These are phyloP conservation scores for Pythium grandisporangium DNA, from an alignment of 352 stramenopile species.

Conservation along the genomic window DNA sequence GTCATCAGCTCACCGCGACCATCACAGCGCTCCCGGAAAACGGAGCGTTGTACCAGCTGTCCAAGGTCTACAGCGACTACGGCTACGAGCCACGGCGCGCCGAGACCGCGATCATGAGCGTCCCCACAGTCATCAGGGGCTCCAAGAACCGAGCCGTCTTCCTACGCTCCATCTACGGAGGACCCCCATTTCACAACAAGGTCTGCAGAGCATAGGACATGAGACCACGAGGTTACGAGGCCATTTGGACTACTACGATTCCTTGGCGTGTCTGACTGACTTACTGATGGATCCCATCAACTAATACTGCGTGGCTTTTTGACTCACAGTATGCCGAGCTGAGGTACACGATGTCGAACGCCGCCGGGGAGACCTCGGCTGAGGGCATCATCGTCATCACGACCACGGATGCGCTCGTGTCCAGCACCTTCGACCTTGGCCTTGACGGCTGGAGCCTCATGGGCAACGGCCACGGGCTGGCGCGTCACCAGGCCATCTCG, in stretches of 20 bases:
- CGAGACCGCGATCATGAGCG: slow-evolving; percentile 35
- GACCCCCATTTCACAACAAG: slow-evolving; percentile 47
- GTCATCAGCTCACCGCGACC: slow-evolving; percentile 55
- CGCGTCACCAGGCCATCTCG: slow-evolving; percentile 51
- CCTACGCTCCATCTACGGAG: slow-evolving; percentile 47
- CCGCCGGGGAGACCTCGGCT: slow-evolving; percentile 32
- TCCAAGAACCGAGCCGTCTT: slow-evolving; percentile 86
- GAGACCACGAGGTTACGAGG: too few species aligned
- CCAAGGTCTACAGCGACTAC: slow-evolving; percentile 83
- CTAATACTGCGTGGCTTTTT: neutral
- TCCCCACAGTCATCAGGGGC: slow-evolving; percentile 59
- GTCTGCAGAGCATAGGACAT: too few species aligned
- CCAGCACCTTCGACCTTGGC: slow-evolving; percentile 72
- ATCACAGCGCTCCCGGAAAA: slow-evolving; percentile 80
- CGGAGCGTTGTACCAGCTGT: slow-evolving; percentile 85
- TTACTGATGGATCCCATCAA: neutral
- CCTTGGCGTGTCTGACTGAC: too few species aligned
- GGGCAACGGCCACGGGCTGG: slow-evolving; percentile 37
- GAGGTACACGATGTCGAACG: slow-evolving; percentile 78
- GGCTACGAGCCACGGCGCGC: slow-evolving; percentile 83
- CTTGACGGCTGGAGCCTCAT: slow-evolving; percentile 75
- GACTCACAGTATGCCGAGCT: slow-evolving; percentile 72
- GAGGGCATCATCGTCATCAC: slow-evolving; percentile 77
- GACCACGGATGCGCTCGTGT: slow-evolving; percentile 55
- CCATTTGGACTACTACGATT: too few species aligned